These are phyloP conservation scores for Aspergillus eucalypticola DNA, from an alignment of 2,329 filamentous ascomycete species.

Conservation along the genomic window DNA sequence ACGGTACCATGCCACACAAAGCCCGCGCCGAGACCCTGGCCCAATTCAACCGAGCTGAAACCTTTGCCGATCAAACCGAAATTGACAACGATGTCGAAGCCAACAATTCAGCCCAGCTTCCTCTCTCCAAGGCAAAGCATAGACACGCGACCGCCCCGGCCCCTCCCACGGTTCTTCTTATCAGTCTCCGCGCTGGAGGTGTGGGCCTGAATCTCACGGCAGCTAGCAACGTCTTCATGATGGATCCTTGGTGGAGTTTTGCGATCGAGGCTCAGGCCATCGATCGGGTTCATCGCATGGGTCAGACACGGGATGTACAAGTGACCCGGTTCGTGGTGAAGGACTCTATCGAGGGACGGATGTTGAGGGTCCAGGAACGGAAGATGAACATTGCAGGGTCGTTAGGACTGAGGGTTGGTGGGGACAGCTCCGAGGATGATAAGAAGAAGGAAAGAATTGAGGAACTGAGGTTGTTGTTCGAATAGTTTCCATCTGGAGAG, in stretches of 20 bases:
- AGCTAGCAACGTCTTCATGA: slow-evolving; percentile 91
- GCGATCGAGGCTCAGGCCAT: slow-evolving; percentile 96
- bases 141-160: slow-evolving; percentile 15
- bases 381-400: slow-evolving; percentile 89
- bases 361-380: slow-evolving; percentile 88
- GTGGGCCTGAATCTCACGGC: slow-evolving; percentile 91
- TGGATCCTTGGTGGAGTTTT: slow-evolving; percentile 99
- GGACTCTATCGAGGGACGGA: slow-evolving; percentile 90
- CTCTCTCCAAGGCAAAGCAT: not conserved
- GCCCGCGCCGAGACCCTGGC: slow-evolving; percentile 73
- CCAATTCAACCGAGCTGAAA: slow-evolving; percentile 62
- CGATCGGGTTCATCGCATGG: slow-evolving; percentile 96
- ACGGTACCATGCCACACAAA: slow-evolving; percentile 87
- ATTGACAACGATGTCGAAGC: slow-evolving; percentile 36
- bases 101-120: slow-evolving; percentile 18
- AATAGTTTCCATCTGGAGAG: slow-evolving; percentile 22
- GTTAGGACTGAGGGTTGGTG: slow-evolving; percentile 91
- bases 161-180: slow-evolving; percentile 62
- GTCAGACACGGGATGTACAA: slow-evolving; percentile 80
- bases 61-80: slow-evolving; percentile 34
- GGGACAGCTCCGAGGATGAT: slow-evolving; percentile 85
- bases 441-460: slow-evolving; percentile 88
- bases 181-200: slow-evolving; percentile 85
- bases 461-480: slow-evolving; percentile 85
- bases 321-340: slow-evolving; percentile 88